phyloP scores from a whole-genome alignment of 805 yeast species.

The Candida silvatica region DNA sequence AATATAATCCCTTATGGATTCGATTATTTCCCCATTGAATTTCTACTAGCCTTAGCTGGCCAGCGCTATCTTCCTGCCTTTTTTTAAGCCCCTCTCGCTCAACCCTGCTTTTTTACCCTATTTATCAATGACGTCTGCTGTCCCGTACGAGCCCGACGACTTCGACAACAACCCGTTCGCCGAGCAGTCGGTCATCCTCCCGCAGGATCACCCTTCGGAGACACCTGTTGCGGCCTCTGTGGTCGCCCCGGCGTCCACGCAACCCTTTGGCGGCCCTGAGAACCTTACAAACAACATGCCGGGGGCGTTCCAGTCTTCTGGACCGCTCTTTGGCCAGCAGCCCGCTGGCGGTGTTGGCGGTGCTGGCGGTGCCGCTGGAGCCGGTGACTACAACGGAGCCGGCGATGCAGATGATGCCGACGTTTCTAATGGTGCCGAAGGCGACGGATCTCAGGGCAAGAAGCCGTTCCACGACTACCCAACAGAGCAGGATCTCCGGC shows the following conservation, averaged over 20 bases:
- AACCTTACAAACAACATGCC: constrained; percentile 1
- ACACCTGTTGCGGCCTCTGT: not conserved
- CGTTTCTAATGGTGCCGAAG: constrained; percentile 1
- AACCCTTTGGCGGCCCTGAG: constrained; percentile 1
- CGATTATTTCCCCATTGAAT: too few species aligned
- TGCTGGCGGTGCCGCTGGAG: too few species aligned
- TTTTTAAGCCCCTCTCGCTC: too few species aligned
- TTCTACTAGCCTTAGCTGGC: too few species aligned
- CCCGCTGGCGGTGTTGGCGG: too few species aligned
- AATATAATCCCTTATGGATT: too few species aligned
- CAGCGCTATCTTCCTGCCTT: too few species aligned
- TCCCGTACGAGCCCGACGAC: constrained; percentile 38
- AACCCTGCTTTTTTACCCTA: too few species aligned
- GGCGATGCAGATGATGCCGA: not conserved
- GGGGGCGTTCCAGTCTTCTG: constrained; percentile 1
- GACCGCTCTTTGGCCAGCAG: constrained; percentile 3
- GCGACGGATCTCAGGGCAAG: constrained; percentile 6
- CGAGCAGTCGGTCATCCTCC: constrained; percentile 27
- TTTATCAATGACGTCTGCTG: constrained; percentile 30
- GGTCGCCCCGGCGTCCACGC: not conserved
- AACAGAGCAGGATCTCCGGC: constrained; percentile 33
- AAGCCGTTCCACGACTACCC: constrained; percentile 21
- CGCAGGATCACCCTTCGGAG: not conserved
- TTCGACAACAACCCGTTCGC: constrained; percentile 58
- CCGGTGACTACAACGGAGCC: not conserved